Conservation (phyloP, 148 eudicot genomes). For the Polygonum aviculare region DNA sequence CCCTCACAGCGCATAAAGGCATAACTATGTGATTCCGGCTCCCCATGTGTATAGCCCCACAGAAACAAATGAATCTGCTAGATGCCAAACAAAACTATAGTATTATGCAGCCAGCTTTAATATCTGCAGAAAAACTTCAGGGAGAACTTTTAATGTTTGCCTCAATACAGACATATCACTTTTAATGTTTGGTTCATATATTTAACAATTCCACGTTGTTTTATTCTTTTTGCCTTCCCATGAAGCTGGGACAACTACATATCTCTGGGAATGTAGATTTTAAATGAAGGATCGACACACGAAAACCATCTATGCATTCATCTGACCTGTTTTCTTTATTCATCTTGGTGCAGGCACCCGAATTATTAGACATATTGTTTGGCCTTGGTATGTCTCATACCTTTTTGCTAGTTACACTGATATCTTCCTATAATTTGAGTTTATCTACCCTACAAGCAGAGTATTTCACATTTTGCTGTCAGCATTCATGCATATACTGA, state of each 20-base stretch:
- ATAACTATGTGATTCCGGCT: not conserved
- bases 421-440: not conserved
- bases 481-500: not conserved
- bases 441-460: not conserved
- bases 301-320: not conserved
- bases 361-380: conserved; percentile 63
- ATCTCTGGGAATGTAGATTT: not conserved
- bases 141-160: not conserved
- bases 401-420: not conserved
- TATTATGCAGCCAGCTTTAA: not conserved
- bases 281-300: not conserved
- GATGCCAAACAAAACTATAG: not conserved
- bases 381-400: conserved; percentile 37
- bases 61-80: no score
- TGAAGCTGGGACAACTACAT: not conserved
- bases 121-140: not conserved
- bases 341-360: conserved; percentile 76
- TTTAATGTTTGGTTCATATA: not conserved
- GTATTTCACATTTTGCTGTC: not conserved
- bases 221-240: not conserved
- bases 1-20: not conserved
- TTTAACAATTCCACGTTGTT: not conserved
- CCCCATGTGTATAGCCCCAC: not conserved
- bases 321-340: not conserved
- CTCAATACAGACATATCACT: not conserved